Base-by-base conservation (phyloP, 805 yeast species). In the Cyberlindnera mississippiensis region DNA sequence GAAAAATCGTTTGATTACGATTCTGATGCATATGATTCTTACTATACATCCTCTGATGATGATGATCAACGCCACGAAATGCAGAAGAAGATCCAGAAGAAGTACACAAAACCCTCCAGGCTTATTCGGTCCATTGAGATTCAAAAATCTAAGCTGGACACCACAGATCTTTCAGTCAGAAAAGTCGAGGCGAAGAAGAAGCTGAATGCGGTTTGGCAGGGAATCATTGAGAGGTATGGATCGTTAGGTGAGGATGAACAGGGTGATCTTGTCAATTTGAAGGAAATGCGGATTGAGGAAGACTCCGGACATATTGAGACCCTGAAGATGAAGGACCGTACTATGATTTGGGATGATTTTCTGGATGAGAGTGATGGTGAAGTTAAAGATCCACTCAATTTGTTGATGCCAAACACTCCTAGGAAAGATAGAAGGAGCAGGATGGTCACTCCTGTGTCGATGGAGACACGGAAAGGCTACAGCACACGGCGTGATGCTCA, bases 191-290 rank as follows among this genome's bases (percentile, higher is more conserved):
- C 58, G 2, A 47, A 41, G 14, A 50, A 53, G 32, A 54, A 48
- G 33, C 50, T 63, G 15, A 47, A 48, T 28, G 42, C 48, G 2
- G 52, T 64, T 6, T 63, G 69, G 69, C 56, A 57, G 12, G 44
- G 49, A 2, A 64, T 68, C 19, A 58, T 63, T 27, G 55, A 46
- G 19, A 55, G 56, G 44, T 68, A 64, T 46, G 51, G 60, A 17
- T 49, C 49, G 12, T 51, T 48, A 28, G 64, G 56, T 17, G 48
- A 55, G 27, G 52, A 49, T 12, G 51, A 59, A 14, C 66, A 63
- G 35, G 68, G 69, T 12, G 73, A 68, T 45, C 50, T 67, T 6
- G 56, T 69, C 6, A 49, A 57, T 33, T 22, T 57, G 16, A 37
- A 35, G 6, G 45, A 43, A 4, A 48, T 57, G 45, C 35, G 35